Base-by-base conservation (phyloP, 495 filamentous ascomycete species). In the Emericellopsis terricola region DNA sequence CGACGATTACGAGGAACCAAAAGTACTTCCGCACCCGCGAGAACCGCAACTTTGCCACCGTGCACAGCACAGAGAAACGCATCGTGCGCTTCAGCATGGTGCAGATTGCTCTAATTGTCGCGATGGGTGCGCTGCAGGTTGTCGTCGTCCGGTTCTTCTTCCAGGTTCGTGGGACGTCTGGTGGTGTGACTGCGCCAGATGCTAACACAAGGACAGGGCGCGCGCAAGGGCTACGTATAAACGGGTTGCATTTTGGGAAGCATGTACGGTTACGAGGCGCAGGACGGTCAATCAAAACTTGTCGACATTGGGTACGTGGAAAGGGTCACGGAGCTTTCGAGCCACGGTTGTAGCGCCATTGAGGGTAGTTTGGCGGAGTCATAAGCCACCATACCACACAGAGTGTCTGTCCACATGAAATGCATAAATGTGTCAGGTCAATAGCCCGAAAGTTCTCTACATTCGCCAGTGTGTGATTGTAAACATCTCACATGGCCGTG, bases 21-120 rank as follows among this genome's bases (percentile, higher is more conserved):
- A 96, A 96, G 52, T 96, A 96, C 60, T 99, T 99, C 76, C 81
- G 91, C 20, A 99, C 91, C 2, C 74, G 91, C 41, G 91, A 99
- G 64, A 96, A 99, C 65, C 72, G 91, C 30, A 99, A 99, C 55
- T 93, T 96, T 59, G 92, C 82, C 57, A 99, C 91, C 4, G 91
- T 99, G 35, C 68, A 84, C 51, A 93, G 84, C 56, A 99, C 91
- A 19, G 91, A 99, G 63, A 69, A 66, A 42, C 67, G 91, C 29
- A 96, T 99, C 43, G 87, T 94, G 59, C 94, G 94, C 53, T 94
- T 99, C 59, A 92, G 81, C 47, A 64, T 99, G 30, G 78, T 94
- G 38, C 91, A 99, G 61, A 74, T 76, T 41, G 60, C 73, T 40
- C 73, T 96, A 71, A 89, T 96, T 69, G 69, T 96, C 41, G 78